A percentile compares a stretch with the other conserved stretches of the same genome.
Evolutionary conservation across 306 rosid species (phyloP).

Genomic region (Pterocarpus santalinus): DNA sequence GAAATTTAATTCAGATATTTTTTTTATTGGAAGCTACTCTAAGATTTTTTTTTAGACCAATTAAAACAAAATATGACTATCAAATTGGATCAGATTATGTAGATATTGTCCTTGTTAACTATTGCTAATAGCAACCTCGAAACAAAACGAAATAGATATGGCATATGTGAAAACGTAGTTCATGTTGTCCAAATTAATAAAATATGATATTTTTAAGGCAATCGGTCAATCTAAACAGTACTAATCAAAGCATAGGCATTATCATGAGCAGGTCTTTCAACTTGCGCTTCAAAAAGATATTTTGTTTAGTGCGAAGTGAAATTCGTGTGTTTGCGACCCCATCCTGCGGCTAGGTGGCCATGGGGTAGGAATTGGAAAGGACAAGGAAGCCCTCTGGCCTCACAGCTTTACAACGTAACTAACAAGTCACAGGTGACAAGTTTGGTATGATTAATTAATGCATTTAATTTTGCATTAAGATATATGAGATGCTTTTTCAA

Average conservation of each 20-base stretch:
- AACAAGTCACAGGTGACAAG: neutral
- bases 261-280: neutral
- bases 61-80: neutral
- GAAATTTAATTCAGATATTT: neutral
- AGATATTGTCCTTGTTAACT: neutral
- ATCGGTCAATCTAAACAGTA: neutral
- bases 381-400: neutral
- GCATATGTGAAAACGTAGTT: neutral
- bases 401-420: neutral
- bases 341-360: neutral
- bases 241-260: neutral
- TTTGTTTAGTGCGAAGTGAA: neutral
- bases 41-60: neutral
- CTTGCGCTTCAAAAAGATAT: conserved; percentile 14
- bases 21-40: neutral
- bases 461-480: neutral
- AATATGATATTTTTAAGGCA: neutral
- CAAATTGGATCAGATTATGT: neutral
- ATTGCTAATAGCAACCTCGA: neutral
- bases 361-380: neutral
- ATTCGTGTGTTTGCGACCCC: neutral
- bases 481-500: neutral
- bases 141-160: neutral
- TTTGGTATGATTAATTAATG: neutral
- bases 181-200: neutral